These are phyloP conservation scores for Linnemannia schmuckeri DNA, from an alignment of 192 early-diverging fungal species.

Conservation along the genomic window DNA sequence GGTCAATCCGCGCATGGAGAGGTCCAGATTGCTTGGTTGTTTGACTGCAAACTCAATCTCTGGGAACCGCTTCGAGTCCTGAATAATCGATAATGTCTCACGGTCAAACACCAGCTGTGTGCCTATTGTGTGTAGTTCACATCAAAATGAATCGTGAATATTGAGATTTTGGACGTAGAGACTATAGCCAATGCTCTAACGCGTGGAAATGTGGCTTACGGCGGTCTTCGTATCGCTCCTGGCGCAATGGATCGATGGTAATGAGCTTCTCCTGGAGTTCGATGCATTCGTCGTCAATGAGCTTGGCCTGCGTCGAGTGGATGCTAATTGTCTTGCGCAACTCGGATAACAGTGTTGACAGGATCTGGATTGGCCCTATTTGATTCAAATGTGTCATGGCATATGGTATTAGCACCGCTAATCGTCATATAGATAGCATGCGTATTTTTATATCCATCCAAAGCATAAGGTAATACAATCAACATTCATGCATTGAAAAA, in stretches of 20 bases:
- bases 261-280: conserved; percentile 64
- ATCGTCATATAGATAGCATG: background rate
- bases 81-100: conserved; percentile 34
- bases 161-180: background rate
- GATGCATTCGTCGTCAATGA: conserved; percentile 56
- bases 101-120: conserved; percentile 54
- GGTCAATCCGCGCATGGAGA: conserved; percentile 52
- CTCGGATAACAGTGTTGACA: conserved; percentile 36
- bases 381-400: background rate
- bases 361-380: conserved; percentile 47
- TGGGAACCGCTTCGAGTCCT: conserved; percentile 36
- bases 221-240: conserved; percentile 68
- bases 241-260: conserved; percentile 66
- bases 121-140: background rate
- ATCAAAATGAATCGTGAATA: background rate
- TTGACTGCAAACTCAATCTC: conserved; percentile 35
- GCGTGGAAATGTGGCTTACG: conserved; percentile 54
- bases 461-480: background rate
- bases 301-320: conserved; percentile 34
- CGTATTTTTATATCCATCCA: background rate
- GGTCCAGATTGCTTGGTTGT: conserved; percentile 25
- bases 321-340: conserved; percentile 29
- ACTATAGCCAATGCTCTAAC: background rate
- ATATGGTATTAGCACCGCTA: background rate
- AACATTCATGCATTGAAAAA: background rate